These are phyloP conservation scores for Venturia nashicola DNA, from an alignment of 2,329 filamentous ascomycete genomes.

Conservation along the genomic window DNA sequence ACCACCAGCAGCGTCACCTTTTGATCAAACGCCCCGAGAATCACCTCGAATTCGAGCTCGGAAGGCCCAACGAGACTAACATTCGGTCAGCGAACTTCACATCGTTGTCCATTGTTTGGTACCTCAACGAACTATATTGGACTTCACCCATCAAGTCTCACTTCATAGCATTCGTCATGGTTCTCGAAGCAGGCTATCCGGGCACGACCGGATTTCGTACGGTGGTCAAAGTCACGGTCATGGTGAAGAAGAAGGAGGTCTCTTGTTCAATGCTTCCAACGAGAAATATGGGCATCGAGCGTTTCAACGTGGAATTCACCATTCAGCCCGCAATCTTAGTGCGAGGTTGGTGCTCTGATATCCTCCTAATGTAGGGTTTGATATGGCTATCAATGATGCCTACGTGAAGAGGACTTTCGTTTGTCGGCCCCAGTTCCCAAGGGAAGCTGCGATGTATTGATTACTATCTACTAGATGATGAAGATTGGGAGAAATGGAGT, in stretches of 20 bases:
- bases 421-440: no score
- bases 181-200: slow-evolving; percentile 32
- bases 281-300: no score
- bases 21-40: neutral
- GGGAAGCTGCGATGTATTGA: no score
- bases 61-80: neutral
- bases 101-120: neutral
- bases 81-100: neutral
- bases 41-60: neutral
- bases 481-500: no score
- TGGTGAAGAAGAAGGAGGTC: slow-evolving; percentile 33
- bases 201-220: slow-evolving; percentile 33
- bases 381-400: no score
- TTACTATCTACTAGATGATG: no score
- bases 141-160: neutral
- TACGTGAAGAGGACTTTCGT: no score
- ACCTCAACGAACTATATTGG: neutral
- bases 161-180: slow-evolving; percentile 16
- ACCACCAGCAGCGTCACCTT: neutral
- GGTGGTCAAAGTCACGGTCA: slow-evolving; percentile 33
- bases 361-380: no score
- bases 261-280: no score
- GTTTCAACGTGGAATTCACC: no score
- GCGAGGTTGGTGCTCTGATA: no score
- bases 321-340: no score